These are phyloP conservation scores for Diaporthe capsici DNA, from an alignment of 2,329 filamentous ascomycete genomes.

Conservation along the genomic window DNA sequence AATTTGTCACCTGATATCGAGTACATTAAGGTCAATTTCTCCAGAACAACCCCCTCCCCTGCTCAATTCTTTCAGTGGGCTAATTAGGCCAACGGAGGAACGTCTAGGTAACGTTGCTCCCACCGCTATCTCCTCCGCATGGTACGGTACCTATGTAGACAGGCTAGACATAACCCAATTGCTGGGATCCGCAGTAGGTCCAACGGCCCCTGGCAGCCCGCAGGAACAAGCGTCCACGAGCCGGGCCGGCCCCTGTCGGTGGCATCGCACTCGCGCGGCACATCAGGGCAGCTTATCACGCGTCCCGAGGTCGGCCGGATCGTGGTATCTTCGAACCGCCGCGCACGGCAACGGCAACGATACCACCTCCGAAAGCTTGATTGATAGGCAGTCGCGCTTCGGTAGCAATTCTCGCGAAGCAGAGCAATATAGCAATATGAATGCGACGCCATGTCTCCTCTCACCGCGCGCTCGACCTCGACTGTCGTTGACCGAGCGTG, in stretches of 20 bases:
- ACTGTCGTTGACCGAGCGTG: not conserved
- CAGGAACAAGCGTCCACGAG: constrained; percentile 18
- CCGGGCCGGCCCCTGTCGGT: constrained; percentile 29
- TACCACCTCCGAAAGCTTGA: not conserved
- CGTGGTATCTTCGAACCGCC: constrained; percentile 13
- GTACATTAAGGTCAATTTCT: not conserved
- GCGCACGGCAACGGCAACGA: constrained; percentile 7
- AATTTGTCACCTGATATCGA: not conserved
- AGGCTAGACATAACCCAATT: not conserved
- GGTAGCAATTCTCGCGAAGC: constrained; percentile 5
- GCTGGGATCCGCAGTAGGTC: not conserved
- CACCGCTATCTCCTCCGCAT: constrained; percentile 20
- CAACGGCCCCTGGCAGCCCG: constrained; percentile 6
- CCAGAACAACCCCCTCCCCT: not conserved
- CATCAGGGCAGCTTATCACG: constrained; percentile 36
- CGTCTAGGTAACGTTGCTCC: constrained; percentile 29
- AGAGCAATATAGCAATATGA: constrained; percentile 19
- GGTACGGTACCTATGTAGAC: not conserved
- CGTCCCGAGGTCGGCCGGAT: constrained; percentile 10
- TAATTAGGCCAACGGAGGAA: not conserved
- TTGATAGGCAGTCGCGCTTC: constrained; percentile 15
- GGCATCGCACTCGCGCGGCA: constrained; percentile 17
- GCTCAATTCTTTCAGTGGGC: not conserved
- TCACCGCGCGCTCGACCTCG: not conserved
- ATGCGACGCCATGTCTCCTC: constrained; percentile 22